These are phyloP conservation scores for Hysterangium stoloniferum DNA, from an alignment of 768 basidiomycete species.

Conservation along the genomic window DNA sequence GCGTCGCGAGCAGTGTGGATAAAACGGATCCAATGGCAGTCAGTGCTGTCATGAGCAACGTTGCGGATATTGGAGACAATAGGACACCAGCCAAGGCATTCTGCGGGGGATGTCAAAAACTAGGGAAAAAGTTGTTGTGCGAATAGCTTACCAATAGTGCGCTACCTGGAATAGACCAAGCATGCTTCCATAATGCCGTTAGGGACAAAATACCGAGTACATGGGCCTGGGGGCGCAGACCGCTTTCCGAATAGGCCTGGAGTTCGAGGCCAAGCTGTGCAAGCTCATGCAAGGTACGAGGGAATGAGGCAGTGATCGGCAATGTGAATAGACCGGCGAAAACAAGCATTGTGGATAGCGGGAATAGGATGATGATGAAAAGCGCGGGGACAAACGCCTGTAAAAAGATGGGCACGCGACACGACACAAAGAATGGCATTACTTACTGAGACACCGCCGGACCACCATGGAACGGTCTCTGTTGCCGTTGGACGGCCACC, in stretches of 20 bases:
- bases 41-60: conserved; percentile 71
- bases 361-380: conserved; percentile 61
- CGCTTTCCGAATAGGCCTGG: conserved; percentile 71
- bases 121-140: conserved; percentile 11
- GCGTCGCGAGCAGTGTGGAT: conserved; percentile 73
- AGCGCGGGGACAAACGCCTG: conserved; percentile 44
- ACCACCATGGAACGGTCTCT: conserved; percentile 9
- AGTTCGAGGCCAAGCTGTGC: conserved; percentile 69
- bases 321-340: conserved; percentile 42
- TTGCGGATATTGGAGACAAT: conserved; percentile 76
- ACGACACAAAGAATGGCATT: not conserved
- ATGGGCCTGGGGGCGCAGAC: conserved; percentile 55
- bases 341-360: conserved; percentile 53
- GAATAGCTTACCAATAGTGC: conserved; percentile 71
- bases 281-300: conserved; percentile 65
- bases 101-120: conserved; percentile 30
- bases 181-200: conserved; percentile 90
- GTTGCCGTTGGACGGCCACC: conserved; percentile 7
- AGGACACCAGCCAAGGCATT: conserved; percentile 87
- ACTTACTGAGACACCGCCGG: conserved; percentile 6
- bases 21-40: conserved; percentile 83
- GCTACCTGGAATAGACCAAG: conserved; percentile 94
- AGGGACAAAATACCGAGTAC: conserved; percentile 77
- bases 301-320: conserved; percentile 71
- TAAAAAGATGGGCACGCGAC: not conserved